Base-by-base conservation (phyloP, 2,329 filamentous ascomycete genomes). In the Venturiaceae sp. region DNA sequence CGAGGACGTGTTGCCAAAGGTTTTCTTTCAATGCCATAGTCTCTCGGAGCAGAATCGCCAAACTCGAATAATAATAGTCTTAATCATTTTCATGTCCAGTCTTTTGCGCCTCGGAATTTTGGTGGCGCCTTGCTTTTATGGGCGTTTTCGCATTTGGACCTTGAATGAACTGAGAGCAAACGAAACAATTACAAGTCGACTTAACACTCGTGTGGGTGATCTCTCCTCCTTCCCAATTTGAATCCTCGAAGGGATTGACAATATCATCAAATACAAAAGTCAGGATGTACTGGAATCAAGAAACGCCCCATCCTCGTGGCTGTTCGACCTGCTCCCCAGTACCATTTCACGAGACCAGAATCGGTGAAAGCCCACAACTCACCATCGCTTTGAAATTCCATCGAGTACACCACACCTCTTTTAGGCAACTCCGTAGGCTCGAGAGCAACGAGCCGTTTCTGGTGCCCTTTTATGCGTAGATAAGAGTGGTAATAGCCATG, bases 401-500 rank as follows among this genome's bases (percentile, higher is more conserved):
- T 32, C 14, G 16, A 14, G 21, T 55, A 56, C 9, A 59, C 58
- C 16, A 59, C 58, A 19, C 58, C 50, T 23, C 58, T 28, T 13
- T n/a, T n/a, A 9, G 58, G 58, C 19, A 59, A 32, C 26, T 56
- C 19, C 21, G 39, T 46, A 33, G 52, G 53, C n/a, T 53, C 32
- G 41, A 59, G 23, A 14, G 19, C 53, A 4, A 59, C 58, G 30
- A 59, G 59, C 14, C 58, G 58, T 23, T 50, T 41, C 34, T 54
- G 11, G 9, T 58, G 30, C 16, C 39, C 39, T 34, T 32, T 32
- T 13, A 58, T 30, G 8, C 57, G 47, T 23, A 54, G 33, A 30
- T 54, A 50, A 9, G 39, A 34, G 26, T 54, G 57, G 16, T 50
- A 58, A n/a, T 58, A 58, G n/a, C 57, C 57, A 33, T 58, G 57